Evolutionary conservation across 192 early-diverging fungal genomes (phyloP).

Genomic region (Backusella morwellensis): DNA sequence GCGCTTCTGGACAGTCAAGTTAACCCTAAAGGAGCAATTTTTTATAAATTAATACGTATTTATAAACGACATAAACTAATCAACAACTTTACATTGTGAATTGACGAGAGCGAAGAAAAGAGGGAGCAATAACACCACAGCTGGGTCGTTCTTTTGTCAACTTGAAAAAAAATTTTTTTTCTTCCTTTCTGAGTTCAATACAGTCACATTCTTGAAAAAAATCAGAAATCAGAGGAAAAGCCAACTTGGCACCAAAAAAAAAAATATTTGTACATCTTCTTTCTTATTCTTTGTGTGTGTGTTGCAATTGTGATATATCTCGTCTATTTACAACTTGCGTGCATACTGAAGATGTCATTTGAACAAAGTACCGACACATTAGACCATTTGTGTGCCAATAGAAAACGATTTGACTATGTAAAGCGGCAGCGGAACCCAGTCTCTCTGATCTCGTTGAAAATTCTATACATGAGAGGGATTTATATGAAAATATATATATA

Average conservation of each 20-base stretch:
- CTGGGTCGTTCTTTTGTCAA: not conserved
- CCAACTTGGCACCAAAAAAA: not conserved
- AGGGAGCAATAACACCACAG: not conserved
- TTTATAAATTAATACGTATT: not conserved
- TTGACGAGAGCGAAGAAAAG: constrained; percentile 1
- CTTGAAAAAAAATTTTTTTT: not conserved
- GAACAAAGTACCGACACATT: too few relatives aligned
- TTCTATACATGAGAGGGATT: too few relatives aligned
- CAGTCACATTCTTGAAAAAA: constrained; percentile 5
- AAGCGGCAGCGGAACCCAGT: too few relatives aligned
- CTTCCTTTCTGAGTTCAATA: not conserved
- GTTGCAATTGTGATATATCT: not conserved
- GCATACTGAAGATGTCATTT: not conserved
- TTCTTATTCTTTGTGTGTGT: not conserved
- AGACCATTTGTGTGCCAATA: too few relatives aligned
- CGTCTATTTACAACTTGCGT: not conserved
- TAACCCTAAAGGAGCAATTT: constrained; percentile 54
- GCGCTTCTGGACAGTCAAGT: constrained; percentile 88
- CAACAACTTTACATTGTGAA: not conserved
- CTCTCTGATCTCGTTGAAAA: too few relatives aligned
- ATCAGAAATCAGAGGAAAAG: not conserved
- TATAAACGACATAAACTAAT: not conserved
- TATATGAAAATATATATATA: too few relatives aligned
- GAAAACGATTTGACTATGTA: too few relatives aligned
- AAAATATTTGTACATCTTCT: not conserved